Evolutionary conservation across 2,329 filamentous ascomycete species (phyloP).

Genomic region (Fusarium illudens): DNA sequence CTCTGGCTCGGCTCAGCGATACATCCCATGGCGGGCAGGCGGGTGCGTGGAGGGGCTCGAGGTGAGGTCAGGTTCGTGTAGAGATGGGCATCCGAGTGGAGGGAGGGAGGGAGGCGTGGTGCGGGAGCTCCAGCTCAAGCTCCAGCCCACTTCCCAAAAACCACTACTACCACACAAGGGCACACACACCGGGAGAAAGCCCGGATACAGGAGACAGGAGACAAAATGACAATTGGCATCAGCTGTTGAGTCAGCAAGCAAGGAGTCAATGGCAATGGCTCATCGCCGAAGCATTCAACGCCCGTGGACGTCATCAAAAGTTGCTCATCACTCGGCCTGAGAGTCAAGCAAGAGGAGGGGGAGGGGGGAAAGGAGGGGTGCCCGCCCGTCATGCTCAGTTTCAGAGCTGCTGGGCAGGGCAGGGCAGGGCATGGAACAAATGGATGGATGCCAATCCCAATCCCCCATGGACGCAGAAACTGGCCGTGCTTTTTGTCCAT

Average conservation of each 20-base stretch:
- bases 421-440: slow-evolving; percentile 11
- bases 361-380: not conserved
- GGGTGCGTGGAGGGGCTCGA: not conserved
- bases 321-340: slow-evolving; percentile 10
- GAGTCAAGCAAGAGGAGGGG: slow-evolving; percentile 7
- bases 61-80: slow-evolving; percentile 13
- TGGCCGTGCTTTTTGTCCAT: slow-evolving; percentile 13
- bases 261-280: slow-evolving; percentile 1
- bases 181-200: not conserved
- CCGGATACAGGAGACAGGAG: no score
- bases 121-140: slow-evolving; percentile 33
- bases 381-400: slow-evolving; percentile 14
- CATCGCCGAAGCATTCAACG: not conserved
- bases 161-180: slow-evolving; percentile 13
- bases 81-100: slow-evolving; percentile 11
- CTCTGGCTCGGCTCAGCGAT: not conserved
- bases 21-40: not conserved
- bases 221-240: not conserved
- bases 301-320: slow-evolving; percentile 30
- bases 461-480: slow-evolving; percentile 11
- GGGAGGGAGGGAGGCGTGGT: not conserved
- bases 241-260: not conserved
- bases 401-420: slow-evolving; percentile 10
- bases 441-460: slow-evolving; percentile 14
- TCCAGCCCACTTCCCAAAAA: slow-evolving; percentile 31